phyloP scores from a whole-genome alignment of 2,329 filamentous ascomycete genomes.

The Claviceps sp. region DNA sequence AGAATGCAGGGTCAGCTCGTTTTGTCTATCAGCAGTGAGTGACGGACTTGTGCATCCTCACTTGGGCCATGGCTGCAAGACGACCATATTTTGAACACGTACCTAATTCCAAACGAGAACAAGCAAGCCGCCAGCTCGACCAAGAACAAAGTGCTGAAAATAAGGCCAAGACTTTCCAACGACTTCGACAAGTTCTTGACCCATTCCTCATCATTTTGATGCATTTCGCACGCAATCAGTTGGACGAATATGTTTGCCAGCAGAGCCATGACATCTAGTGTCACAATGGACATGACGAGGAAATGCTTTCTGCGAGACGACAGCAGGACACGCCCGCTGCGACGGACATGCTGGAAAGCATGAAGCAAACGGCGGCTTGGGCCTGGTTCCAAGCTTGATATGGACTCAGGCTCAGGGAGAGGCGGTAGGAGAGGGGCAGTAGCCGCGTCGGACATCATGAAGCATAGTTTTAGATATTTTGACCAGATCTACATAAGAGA shows the following conservation, averaged over 20 bases:
- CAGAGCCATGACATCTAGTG: conserved; percentile 31
- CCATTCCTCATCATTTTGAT: conserved; percentile 26
- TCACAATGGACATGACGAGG: conserved; percentile 28
- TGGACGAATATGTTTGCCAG: conserved; percentile 34
- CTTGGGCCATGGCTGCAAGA: background rate
- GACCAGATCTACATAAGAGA: too few species aligned
- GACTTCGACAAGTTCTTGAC: conserved; percentile 21
- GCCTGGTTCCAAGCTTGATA: background rate
- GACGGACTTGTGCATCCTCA: too few species aligned
- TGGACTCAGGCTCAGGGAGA: background rate
- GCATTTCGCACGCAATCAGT: conserved; percentile 33
- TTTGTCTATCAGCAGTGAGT: too few species aligned
- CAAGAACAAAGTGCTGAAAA: conserved; percentile 53
- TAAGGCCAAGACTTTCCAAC: conserved; percentile 38
- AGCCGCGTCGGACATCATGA: background rate
- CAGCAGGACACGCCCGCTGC: conserved; percentile 11
- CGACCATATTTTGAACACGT: conserved; percentile 14
- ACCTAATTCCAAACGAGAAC: conserved; percentile 49
- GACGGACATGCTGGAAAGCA: conserved; percentile 3
- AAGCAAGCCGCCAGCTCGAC: conserved; percentile 44
- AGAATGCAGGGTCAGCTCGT: background rate
- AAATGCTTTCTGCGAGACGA: conserved; percentile 30
- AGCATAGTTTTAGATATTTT: background rate
- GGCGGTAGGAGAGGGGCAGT: conserved; percentile 3
- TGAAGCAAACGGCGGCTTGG: conserved; percentile 1